Base-by-base conservation (phyloP, 2,329 filamentous ascomycete genomes). In the Drechslerella coelobrocha region DNA sequence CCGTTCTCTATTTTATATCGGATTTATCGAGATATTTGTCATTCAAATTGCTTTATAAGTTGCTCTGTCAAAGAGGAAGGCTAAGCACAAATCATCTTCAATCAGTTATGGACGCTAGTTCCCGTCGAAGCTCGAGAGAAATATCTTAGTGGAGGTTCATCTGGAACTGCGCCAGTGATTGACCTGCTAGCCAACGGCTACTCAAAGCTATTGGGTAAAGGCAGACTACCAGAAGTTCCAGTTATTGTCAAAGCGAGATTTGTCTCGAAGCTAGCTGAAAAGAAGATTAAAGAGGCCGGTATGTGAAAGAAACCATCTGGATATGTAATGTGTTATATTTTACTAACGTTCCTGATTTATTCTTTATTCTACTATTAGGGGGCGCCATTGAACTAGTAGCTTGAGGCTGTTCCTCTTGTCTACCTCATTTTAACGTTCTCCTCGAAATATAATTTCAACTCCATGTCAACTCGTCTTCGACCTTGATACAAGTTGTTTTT, bases 151-250 rank as follows among this genome's bases (percentile, higher is more conserved):
- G 82, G 83, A 79, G 80, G 82, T 76, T 91, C 91, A 84, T 88
- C 87, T 81, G 91, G 96, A 82, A 96, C 90, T 81, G 92, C 93
- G 75, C 94, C 94, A 80, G 94, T 99, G 80, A 88, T 99, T 85
- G 93, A 99, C 85, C 91, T 99, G 82, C 89, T 97, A 75, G 86
- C 92, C 78, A 89, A 96, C 82, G 94, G 95, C 78, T 99, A 97
- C 88, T 90, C 92, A 80, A 99, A 99, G 86, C 88, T 99, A 77
- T 90, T 99, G 81, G 95, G 94, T 82, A 99, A 99, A 88, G 94
- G 94, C 83, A 89, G 93, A 80, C 85, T 97, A 79, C 93, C 94
- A 79, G 85, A 93, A 80, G 87, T 97, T 79, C 94, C 94, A 77
- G 83, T 99, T 78, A 91, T 99, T 79, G 92, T 99, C 77, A 91